A percentile compares a stretch with the other conserved stretches of the same genome.
These are phyloP conservation scores for Vigna reflexopilosa DNA, from an alignment of 306 rosid species.

Conservation along the genomic window DNA sequence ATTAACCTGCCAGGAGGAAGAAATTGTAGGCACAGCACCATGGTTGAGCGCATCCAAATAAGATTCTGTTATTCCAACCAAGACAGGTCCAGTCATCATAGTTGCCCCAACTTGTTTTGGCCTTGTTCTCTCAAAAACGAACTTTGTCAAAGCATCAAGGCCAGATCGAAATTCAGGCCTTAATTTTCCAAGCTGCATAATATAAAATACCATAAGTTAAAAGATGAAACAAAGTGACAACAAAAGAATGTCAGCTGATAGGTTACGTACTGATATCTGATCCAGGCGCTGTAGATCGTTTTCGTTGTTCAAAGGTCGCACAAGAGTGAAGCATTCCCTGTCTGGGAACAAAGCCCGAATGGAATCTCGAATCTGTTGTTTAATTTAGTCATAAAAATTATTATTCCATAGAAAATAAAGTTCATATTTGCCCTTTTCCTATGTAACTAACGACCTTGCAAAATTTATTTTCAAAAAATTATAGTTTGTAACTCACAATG, in stretches of 20 bases:
- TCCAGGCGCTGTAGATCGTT: conserved; percentile 87
- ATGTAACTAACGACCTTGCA: conserved; percentile 2
- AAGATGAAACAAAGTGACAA: conserved; percentile 2
- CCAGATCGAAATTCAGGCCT: conserved; percentile 91
- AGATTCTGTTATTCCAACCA: conserved; percentile 83
- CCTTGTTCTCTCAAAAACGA: conserved; percentile 92
- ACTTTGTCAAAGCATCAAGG: conserved; percentile 80
- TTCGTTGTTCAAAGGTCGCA: conserved; percentile 90
- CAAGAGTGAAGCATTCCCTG: conserved; percentile 94
- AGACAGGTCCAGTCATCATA: conserved; percentile 90
- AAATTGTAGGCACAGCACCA: conserved; percentile 96
- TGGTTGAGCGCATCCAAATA: conserved; percentile 92
- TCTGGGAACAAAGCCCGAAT: conserved; percentile 95
- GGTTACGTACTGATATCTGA: conserved; percentile 71
- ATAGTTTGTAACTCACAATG: background rate
- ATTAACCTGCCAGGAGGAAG: conserved; percentile 98
- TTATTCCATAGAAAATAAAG: conserved; percentile 33
- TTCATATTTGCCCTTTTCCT: conserved; percentile 1
- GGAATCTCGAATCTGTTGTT: conserved; percentile 83
- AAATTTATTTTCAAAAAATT: conserved; percentile 18
- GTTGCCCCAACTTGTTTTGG: conserved; percentile 98
- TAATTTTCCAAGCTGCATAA: conserved; percentile 71
- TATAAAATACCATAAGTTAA: conserved; percentile 28
- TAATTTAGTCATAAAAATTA: conserved; percentile 44
- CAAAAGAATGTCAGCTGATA: background rate